Percentiles rank a stretch among this genome's conserved stretches.
These are phyloP conservation scores for Actinomortierella ambigua DNA, from an alignment of 371 early-diverging fungal species.

Conservation along the genomic window DNA sequence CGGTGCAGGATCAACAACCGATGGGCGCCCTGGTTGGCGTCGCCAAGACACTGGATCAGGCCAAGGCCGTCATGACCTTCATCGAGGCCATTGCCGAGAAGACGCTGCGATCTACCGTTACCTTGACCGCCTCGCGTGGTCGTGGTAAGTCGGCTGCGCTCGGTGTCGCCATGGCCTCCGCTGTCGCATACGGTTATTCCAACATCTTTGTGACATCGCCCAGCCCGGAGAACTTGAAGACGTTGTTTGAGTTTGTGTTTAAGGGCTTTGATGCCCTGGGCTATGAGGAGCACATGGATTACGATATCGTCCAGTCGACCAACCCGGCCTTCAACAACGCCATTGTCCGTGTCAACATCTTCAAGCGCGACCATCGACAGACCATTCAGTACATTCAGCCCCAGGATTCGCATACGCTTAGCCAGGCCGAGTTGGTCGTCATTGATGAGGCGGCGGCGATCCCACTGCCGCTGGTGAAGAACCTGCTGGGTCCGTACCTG, in stretches of 20 bases:
- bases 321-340: constrained; percentile 94
- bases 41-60: constrained; percentile 93
- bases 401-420: constrained; percentile 88
- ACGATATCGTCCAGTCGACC: constrained; percentile 95
- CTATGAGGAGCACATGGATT: constrained; percentile 98
- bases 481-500: constrained; percentile 92
- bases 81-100: constrained; percentile 95
- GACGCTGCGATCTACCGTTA: constrained; percentile 87
- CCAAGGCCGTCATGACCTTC: constrained; percentile 93
- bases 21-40: constrained; percentile 81
- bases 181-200: constrained; percentile 97
- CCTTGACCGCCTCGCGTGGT: constrained; percentile 98
- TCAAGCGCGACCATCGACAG: constrained; percentile 94
- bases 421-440: constrained; percentile 97
- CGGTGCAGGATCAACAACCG: constrained; percentile 87
- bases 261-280: constrained; percentile 96
- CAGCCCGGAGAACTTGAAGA: constrained; percentile 98
- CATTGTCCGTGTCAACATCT: constrained; percentile 94
- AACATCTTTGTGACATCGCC: constrained; percentile 99
- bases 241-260: constrained; percentile 97
- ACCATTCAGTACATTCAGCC: constrained; percentile 98
- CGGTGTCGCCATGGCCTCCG: constrained; percentile 96
- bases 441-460: constrained; percentile 99
- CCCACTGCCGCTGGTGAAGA: constrained; percentile 92
- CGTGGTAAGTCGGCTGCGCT: constrained; percentile 99